Conservation (phyloP, 2,329 filamentous ascomycete genomes). For the Macrophomina phaseolina region DNA sequence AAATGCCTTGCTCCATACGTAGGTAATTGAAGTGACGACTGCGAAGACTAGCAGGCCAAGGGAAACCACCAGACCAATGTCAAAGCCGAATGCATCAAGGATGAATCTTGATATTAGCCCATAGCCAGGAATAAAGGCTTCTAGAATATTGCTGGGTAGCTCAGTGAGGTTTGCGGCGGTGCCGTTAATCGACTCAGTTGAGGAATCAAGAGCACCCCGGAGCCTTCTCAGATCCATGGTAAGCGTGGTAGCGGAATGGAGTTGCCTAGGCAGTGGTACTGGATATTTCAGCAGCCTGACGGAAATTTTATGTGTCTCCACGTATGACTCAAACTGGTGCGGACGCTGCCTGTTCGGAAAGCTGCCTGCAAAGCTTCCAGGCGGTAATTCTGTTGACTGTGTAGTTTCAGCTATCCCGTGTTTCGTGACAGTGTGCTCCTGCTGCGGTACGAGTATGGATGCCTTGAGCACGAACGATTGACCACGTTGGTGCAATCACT, state of each 20-base stretch:
- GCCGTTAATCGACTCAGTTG: slow-evolving; percentile 25
- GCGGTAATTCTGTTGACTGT: too few species aligned
- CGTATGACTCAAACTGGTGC: neutral
- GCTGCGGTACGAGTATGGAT: too few species aligned
- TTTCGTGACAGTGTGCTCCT: too few species aligned
- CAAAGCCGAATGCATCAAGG: slow-evolving; percentile 51
- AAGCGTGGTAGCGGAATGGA: neutral
- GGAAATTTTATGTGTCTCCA: neutral
- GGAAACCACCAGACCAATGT: slow-evolving; percentile 55
- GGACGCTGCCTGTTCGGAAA: neutral
- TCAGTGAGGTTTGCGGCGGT: slow-evolving; percentile 35
- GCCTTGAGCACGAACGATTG: too few species aligned
- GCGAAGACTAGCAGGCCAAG: slow-evolving; percentile 51
- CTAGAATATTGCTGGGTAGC: slow-evolving; percentile 54
- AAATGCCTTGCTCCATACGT: slow-evolving; percentile 41
- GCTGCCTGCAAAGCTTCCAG: too few species aligned
- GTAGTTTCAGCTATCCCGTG: too few species aligned
- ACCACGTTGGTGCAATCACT: too few species aligned
- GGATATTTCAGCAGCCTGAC: neutral
- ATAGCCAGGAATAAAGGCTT: slow-evolving; percentile 58
- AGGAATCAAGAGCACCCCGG: neutral
- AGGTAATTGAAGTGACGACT: slow-evolving; percentile 44
- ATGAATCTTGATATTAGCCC: slow-evolving; percentile 53
- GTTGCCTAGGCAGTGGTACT: neutral
- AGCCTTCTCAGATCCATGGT: slow-evolving; percentile 15